These are phyloP conservation scores for Moricandia arvensis DNA, from an alignment of 345 rosid species.

Conservation along the genomic window DNA sequence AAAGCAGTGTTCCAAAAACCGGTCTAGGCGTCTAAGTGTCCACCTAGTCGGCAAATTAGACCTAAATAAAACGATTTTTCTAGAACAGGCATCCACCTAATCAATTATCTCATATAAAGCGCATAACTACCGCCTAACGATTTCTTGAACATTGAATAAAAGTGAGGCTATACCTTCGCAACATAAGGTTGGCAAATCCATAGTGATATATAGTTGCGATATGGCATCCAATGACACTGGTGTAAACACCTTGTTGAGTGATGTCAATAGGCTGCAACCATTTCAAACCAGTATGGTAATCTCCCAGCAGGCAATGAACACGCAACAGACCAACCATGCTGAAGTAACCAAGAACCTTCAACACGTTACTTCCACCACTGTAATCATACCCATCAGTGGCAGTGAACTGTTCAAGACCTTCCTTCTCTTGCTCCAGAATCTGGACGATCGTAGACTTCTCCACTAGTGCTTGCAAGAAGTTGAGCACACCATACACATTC, in stretches of 20 bases:
- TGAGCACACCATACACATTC: constrained; percentile 98
- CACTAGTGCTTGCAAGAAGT: constrained; percentile 95
- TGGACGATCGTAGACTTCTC: constrained; percentile 84
- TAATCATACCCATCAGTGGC: constrained; percentile 97
- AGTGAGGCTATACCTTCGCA: constrained; percentile 47
- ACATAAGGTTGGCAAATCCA: constrained; percentile 97
- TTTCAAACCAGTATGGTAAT: constrained; percentile 92
- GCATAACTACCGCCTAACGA: too few species aligned
- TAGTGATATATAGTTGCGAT: constrained; percentile 79
- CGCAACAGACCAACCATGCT: constrained; percentile 96
- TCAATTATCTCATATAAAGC: too few species aligned
- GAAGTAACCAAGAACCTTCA: constrained; percentile 96
- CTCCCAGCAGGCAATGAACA: constrained; percentile 95
- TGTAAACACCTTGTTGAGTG: constrained; percentile 88
- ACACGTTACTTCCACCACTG: constrained; percentile 90
- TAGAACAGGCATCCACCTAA: too few species aligned
- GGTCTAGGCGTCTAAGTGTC: too few species aligned
- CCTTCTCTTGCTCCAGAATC: constrained; percentile 92
- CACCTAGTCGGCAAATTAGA: too few species aligned
- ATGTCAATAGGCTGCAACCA: constrained; percentile 93
- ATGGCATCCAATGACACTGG: constrained; percentile 92
- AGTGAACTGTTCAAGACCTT: constrained; percentile 88
- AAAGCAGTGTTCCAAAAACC: too few species aligned
- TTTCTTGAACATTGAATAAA: too few species aligned
- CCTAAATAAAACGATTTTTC: too few species aligned